phyloP scores from a whole-genome alignment of 176 grass and related monocot genomes.

The Oryza officinalis region DNA sequence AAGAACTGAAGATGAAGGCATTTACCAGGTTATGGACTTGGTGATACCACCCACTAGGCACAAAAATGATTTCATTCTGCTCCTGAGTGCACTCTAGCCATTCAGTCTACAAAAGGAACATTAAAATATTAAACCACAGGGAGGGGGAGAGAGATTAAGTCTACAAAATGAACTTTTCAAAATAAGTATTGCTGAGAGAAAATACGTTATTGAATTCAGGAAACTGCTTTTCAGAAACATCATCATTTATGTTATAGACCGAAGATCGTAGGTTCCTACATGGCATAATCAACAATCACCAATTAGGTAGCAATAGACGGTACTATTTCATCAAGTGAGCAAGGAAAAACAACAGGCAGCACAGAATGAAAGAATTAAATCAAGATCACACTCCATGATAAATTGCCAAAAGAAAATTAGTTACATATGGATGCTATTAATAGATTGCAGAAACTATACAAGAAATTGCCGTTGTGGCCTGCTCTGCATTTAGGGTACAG shows the following conservation, averaged over 20 bases:
- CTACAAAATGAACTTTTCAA: conserved; percentile 42
- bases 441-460: neutral
- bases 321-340: neutral
- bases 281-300: conserved; percentile 7
- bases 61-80: conserved; percentile 93
- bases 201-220: conserved; percentile 75
- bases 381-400: conserved; percentile 5
- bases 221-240: conserved; percentile 72
- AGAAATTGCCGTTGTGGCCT: neutral
- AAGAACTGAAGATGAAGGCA: conserved; percentile 17
- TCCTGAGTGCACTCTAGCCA: conserved; percentile 88
- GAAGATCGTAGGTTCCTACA: conserved; percentile 67
- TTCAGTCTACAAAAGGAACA: conserved; percentile 59
- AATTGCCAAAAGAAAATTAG: neutral
- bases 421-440: neutral
- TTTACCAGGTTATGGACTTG: conserved; percentile 95
- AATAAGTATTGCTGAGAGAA: neutral
- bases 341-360: neutral
- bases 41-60: conserved; percentile 98
- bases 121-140: neutral
- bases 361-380: neutral
- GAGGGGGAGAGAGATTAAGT: conserved; percentile 31
- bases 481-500: neutral
- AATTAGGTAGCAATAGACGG: conserved; percentile 16
- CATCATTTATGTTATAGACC: conserved; percentile 75